phyloP scores from a whole-genome alignment of 192 early-diverging fungal genomes.

The Backusella westeae region DNA sequence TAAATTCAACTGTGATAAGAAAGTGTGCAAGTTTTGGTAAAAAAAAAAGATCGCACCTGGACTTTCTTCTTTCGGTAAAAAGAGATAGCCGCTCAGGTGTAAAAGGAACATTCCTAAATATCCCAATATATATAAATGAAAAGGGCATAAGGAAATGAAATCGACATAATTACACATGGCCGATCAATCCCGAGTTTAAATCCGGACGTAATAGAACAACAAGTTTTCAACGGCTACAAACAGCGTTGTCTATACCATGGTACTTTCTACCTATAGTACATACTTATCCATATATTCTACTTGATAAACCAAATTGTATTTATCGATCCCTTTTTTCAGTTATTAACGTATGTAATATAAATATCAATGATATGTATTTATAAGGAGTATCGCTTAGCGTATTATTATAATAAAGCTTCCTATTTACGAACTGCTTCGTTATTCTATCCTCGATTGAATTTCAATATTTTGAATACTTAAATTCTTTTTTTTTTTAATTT shows the following conservation, averaged over 20 bases:
- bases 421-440: not conserved
- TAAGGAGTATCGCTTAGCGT: not conserved
- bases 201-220: not conserved
- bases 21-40: not conserved
- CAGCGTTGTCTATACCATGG: not conserved
- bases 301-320: not conserved
- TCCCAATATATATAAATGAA: not conserved
- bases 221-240: not conserved
- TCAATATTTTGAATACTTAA: not conserved
- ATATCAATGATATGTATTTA: not conserved
- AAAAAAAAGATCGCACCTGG: not conserved
- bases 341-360: not conserved
- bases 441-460: not conserved
- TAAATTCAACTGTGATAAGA: not conserved
- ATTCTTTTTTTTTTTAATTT: not conserved
- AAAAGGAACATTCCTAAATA: not conserved
- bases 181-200: conserved; percentile 1
- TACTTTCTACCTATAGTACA: not conserved
- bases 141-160: not conserved
- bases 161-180: not conserved
- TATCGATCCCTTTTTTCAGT: not conserved
- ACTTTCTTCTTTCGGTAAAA: not conserved
- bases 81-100: not conserved
- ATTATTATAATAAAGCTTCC: not conserved
- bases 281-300: not conserved